Evolutionary conservation across 768 basidiomycete species (phyloP).

Genomic region (Xerocomellus intermedius): DNA sequence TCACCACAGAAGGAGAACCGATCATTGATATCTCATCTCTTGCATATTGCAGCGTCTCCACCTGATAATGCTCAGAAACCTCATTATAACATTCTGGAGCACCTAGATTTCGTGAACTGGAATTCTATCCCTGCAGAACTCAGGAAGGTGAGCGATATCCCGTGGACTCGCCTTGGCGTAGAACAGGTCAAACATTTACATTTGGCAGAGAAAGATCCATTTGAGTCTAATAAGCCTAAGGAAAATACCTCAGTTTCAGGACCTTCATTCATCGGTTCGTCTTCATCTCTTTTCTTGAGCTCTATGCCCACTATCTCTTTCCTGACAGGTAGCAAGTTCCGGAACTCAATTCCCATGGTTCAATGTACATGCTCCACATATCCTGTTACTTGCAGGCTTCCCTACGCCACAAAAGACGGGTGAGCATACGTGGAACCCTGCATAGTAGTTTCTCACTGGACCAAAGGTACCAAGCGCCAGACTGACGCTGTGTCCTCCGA

Average conservation of each 20-base stretch:
- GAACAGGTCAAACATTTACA: neutral
- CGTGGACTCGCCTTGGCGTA: neutral
- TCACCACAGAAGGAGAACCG: conserved; percentile 29
- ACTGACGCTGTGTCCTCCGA: conserved; percentile 37
- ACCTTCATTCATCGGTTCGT: conserved; percentile 51
- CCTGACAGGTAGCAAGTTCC: conserved; percentile 35
- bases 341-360: conserved; percentile 55
- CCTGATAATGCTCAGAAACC: conserved; percentile 58
- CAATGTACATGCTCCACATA: conserved; percentile 43
- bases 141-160: conserved; percentile 46
- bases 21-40: conserved; percentile 42
- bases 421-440: conserved; percentile 20
- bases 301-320: neutral
- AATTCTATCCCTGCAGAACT: conserved; percentile 58
- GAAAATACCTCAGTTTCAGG: conserved; percentile 46
- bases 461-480: conserved; percentile 41
- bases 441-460: conserved; percentile 10
- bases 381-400: conserved; percentile 49
- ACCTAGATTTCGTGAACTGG: conserved; percentile 56
- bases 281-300: neutral
- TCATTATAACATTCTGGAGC: conserved; percentile 47
- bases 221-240: conserved; percentile 50
- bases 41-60: conserved; percentile 59
- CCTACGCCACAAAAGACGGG: conserved; percentile 33
- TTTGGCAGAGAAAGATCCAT: conserved; percentile 55